These are phyloP conservation scores for Alternaria gansuensis DNA, from an alignment of 2,329 filamentous ascomycete species.

Conservation along the genomic window DNA sequence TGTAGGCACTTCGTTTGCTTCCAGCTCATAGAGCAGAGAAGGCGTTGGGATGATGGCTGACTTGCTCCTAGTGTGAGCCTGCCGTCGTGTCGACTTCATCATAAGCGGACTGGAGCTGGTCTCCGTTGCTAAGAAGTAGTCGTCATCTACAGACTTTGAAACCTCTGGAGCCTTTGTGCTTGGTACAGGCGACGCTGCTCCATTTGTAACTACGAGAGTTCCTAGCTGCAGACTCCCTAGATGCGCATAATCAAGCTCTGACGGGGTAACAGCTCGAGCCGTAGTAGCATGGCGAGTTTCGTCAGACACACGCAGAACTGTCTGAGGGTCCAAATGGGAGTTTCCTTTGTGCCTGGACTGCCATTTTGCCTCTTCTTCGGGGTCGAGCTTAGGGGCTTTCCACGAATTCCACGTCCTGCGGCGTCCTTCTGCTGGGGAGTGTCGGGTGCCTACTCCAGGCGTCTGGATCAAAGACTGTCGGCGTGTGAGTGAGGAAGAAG, in stretches of 20 bases:
- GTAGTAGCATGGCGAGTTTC: constrained; percentile 34
- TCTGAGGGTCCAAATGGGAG: constrained; percentile 35
- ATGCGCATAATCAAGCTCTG: constrained; percentile 55
- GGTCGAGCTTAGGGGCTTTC: constrained; percentile 37
- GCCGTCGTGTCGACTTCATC: constrained; percentile 31
- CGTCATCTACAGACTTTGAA: constrained; percentile 27
- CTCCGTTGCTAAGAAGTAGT: constrained; percentile 44
- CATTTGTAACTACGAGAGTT: constrained; percentile 59
- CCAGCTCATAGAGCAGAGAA: constrained; percentile 23
- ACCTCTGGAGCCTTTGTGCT: constrained; percentile 40
- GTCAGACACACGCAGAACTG: constrained; percentile 34
- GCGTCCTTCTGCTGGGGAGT: constrained; percentile 42
- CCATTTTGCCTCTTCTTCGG: constrained; percentile 47
- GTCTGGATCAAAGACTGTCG: constrained; percentile 53
- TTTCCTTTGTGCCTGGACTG: constrained; percentile 26
- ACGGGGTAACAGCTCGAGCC: constrained; percentile 51
- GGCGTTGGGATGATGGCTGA: constrained; percentile 35
- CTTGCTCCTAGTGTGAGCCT: constrained; percentile 41
- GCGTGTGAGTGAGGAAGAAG: constrained; percentile 46
- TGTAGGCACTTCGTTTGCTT: background rate
- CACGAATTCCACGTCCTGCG: constrained; percentile 49
- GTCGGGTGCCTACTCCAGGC: constrained; percentile 53
- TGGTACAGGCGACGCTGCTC: constrained; percentile 57
- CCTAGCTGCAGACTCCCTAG: constrained; percentile 55
- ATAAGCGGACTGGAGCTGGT: constrained; percentile 30